Evolutionary conservation across 257 asterid species (phyloP).

Genomic region (Ajuga chamaepitys): DNA sequence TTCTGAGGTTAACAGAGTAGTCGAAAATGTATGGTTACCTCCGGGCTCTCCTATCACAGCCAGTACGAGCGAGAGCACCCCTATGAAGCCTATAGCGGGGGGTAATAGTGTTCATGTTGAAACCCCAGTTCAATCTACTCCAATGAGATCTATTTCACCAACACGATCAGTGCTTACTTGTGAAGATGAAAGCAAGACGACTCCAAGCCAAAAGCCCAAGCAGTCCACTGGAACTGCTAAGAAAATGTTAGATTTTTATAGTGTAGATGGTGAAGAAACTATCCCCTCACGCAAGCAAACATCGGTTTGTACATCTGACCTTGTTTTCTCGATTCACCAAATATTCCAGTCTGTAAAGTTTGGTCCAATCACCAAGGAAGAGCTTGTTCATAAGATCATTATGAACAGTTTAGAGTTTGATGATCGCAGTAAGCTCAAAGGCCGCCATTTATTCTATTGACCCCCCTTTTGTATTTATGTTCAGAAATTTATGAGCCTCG

Average conservation of each 20-base stretch:
- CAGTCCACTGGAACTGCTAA: conserved; percentile 47
- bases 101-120: conserved; percentile 32
- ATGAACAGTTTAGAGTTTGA: conserved; percentile 57
- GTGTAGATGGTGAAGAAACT: conserved; percentile 27
- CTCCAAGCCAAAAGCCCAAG: conserved; percentile 31
- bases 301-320: conserved; percentile 41
- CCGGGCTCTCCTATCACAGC: conserved; percentile 26
- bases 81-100: conserved; percentile 41
- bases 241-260: conserved; percentile 55
- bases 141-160: conserved; percentile 48
- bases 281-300: conserved; percentile 24
- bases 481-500: conserved; percentile 1
- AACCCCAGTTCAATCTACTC: conserved; percentile 69
- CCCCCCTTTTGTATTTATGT: neutral
- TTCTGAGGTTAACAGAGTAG: conserved; percentile 22
- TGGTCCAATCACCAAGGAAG: conserved; percentile 70
- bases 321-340: conserved; percentile 49
- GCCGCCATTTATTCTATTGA: neutral
- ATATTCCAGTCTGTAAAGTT: conserved; percentile 57
- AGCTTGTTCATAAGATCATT: conserved; percentile 78
- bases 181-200: conserved; percentile 49
- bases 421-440: conserved; percentile 41
- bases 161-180: conserved; percentile 38
- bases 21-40: conserved; percentile 19
- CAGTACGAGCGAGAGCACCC: conserved; percentile 42